A percentile compares a stretch with the other conserved stretches of the same genome.
These are phyloP conservation scores for Pelargonium fulgidum DNA, from an alignment of 441 rosid genomes.

Conservation along the genomic window DNA sequence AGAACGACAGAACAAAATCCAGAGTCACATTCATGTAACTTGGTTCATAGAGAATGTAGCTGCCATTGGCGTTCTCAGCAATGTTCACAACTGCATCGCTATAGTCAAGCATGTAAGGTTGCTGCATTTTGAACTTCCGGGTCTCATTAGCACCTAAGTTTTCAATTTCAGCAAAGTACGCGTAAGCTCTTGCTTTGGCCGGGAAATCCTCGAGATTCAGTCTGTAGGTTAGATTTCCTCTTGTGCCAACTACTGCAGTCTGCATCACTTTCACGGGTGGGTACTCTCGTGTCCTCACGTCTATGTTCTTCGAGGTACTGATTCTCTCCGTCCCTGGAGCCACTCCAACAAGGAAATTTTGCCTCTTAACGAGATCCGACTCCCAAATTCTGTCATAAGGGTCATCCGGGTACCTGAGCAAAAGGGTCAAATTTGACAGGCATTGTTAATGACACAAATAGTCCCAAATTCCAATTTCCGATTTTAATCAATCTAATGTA, in stretches of 20 bases:
- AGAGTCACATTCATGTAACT: conserved; percentile 90
- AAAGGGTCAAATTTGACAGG: neutral
- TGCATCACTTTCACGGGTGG: conserved; percentile 96
- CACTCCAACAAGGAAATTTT: conserved; percentile 70
- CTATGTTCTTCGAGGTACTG: conserved; percentile 50
- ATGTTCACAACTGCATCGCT: conserved; percentile 89
- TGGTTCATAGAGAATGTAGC: conserved; percentile 83
- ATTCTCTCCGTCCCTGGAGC: conserved; percentile 73
- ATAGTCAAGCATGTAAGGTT: conserved; percentile 64
- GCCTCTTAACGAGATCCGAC: conserved; percentile 74
- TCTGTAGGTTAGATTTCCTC: conserved; percentile 63
- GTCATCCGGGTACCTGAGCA: conserved; percentile 90
- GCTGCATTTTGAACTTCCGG: conserved; percentile 59
- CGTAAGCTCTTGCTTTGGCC: conserved; percentile 86
- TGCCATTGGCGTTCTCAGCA: conserved; percentile 89
- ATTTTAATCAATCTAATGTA: neutral
- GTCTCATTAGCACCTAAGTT: conserved; percentile 61
- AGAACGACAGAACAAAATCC: conserved; percentile 64
- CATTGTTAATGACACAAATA: neutral
- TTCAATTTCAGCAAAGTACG: conserved; percentile 88
- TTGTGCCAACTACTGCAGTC: conserved; percentile 84
- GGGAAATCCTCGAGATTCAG: conserved; percentile 88
- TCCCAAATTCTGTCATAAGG: conserved; percentile 97
- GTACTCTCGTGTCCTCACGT: conserved; percentile 63
- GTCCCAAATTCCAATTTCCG: neutral